These are phyloP conservation scores for Candida parachauliodes DNA, from an alignment of 805 yeast species.

Conservation along the genomic window DNA sequence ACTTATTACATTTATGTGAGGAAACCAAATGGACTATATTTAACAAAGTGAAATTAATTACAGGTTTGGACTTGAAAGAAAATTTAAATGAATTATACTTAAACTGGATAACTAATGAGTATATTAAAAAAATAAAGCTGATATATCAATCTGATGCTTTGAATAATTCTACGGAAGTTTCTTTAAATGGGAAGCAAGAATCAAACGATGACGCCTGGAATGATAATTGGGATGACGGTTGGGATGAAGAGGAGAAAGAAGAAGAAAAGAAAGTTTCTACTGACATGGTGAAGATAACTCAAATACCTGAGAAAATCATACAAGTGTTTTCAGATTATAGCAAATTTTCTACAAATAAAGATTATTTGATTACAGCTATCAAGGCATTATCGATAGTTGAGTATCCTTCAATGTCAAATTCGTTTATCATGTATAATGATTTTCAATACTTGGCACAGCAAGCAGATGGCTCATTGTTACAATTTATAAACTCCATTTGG, in stretches of 20 bases:
- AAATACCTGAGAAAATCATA: slow-evolving; percentile 19
- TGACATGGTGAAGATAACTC: not conserved
- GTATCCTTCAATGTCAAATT: slow-evolving; percentile 29
- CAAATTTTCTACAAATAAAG: slow-evolving; percentile 15
- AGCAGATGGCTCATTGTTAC: slow-evolving; percentile 13
- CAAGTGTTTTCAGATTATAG: slow-evolving; percentile 21
- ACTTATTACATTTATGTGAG: slow-evolving; percentile 12
- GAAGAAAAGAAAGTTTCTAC: not conserved
- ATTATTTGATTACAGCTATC: slow-evolving; percentile 23
- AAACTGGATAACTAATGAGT: slow-evolving; percentile 31
- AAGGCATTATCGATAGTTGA: slow-evolving; percentile 27
- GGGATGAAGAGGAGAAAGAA: slow-evolving; percentile 13
- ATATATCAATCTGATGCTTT: slow-evolving; percentile 13
- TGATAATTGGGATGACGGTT: slow-evolving; percentile 20
- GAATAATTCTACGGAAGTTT: not conserved
- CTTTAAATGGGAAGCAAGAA: slow-evolving; percentile 3
- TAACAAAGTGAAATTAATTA: slow-evolving; percentile 7
- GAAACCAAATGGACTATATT: slow-evolving; percentile 14
- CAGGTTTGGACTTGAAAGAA: slow-evolving; percentile 15
- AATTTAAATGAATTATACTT: slow-evolving; percentile 24
- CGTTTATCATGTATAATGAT: slow-evolving; percentile 37
- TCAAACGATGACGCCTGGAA: slow-evolving; percentile 16
- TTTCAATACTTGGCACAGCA: slow-evolving; percentile 21
- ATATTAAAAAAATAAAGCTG: slow-evolving; percentile 25
- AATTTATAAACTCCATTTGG: slow-evolving; percentile 18